Evolutionary conservation across 2,329 filamentous ascomycete species (phyloP).

Genomic region (Emergomyces orientalis): DNA sequence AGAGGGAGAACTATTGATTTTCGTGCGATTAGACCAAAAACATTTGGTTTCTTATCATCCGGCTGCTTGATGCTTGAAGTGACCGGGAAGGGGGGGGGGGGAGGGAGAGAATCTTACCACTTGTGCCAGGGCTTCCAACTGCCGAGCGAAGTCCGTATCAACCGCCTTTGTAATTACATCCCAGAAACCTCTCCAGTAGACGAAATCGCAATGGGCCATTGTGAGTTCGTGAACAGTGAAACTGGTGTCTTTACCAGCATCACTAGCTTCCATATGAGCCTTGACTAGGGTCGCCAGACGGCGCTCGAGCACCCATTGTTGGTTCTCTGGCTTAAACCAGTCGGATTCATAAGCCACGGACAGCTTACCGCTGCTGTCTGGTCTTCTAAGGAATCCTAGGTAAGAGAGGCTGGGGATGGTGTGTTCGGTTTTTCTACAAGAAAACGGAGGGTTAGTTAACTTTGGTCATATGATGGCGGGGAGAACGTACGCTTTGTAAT

Average conservation of each 20-base stretch:
- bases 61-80: neutral
- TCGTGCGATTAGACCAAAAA: neutral
- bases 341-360: slow-evolving; percentile 9
- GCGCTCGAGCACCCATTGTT: slow-evolving; percentile 18
- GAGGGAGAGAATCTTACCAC: slow-evolving; percentile 10
- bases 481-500: slow-evolving; percentile 15
- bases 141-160: slow-evolving; percentile 6
- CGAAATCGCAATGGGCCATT: slow-evolving; percentile 21
- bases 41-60: neutral
- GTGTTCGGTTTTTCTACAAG: slow-evolving; percentile 15
- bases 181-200: slow-evolving; percentile 20
- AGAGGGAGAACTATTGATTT: slow-evolving; percentile 17
- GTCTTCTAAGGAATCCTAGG: slow-evolving; percentile 14
- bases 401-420: slow-evolving; percentile 18
- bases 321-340: slow-evolving; percentile 15
- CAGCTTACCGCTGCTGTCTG: slow-evolving; percentile 3
- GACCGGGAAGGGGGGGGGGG: too few species aligned
- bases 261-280: slow-evolving; percentile 18
- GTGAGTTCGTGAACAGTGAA: slow-evolving; percentile 20
- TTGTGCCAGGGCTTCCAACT: slow-evolving; percentile 14
- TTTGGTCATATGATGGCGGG: neutral
- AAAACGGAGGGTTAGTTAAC: neutral
- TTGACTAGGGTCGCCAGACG: slow-evolving; percentile 16
- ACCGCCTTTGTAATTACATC: slow-evolving; percentile 12
- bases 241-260: slow-evolving; percentile 18